phyloP scores from a whole-genome alignment of 139 green algal genomes.

The Zygnema circumcarinatum region DNA sequence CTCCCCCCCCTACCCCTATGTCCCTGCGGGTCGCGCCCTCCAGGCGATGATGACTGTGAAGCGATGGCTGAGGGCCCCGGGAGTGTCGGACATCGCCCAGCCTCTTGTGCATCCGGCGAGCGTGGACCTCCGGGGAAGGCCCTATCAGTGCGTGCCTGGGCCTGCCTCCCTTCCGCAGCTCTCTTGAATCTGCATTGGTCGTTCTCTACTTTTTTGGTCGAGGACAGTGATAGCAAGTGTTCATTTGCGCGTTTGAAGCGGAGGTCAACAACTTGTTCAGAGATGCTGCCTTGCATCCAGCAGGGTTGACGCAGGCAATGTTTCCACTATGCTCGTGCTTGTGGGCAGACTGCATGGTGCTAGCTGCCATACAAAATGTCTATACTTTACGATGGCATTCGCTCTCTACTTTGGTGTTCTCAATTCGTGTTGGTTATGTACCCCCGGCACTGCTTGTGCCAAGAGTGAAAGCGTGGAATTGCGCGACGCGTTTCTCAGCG shows the following conservation, averaged over 20 bases:
- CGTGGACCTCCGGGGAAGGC: slow-evolving; percentile 9
- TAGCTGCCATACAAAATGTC: too few relatives aligned
- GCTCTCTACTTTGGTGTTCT: too few relatives aligned
- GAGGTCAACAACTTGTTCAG: too few relatives aligned
- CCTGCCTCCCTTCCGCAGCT: not conserved
- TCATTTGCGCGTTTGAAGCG: not conserved
- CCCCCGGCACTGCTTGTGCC: too few relatives aligned
- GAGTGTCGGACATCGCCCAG: not conserved
- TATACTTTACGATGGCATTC: too few relatives aligned
- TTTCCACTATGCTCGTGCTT: too few relatives aligned
- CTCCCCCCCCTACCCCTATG: too few relatives aligned
- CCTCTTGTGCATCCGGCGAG: slow-evolving; percentile 5
- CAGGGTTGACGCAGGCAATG: too few relatives aligned
- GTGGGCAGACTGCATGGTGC: too few relatives aligned
- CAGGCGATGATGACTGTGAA: slow-evolving; percentile 17
- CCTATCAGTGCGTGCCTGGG: slow-evolving; percentile 3
- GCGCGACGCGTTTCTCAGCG: not conserved
- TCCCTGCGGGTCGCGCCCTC: too few relatives aligned
- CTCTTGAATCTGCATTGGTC: not conserved
- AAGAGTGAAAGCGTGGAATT: not conserved
- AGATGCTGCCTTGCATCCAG: too few relatives aligned
- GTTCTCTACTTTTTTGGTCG: not conserved
- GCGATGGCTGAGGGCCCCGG: not conserved
- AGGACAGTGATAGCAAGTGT: not conserved
- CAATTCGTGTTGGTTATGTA: too few relatives aligned